These are phyloP conservation scores for Boechera retrofracta DNA, from an alignment of 345 rosid genomes.

Conservation along the genomic window DNA sequence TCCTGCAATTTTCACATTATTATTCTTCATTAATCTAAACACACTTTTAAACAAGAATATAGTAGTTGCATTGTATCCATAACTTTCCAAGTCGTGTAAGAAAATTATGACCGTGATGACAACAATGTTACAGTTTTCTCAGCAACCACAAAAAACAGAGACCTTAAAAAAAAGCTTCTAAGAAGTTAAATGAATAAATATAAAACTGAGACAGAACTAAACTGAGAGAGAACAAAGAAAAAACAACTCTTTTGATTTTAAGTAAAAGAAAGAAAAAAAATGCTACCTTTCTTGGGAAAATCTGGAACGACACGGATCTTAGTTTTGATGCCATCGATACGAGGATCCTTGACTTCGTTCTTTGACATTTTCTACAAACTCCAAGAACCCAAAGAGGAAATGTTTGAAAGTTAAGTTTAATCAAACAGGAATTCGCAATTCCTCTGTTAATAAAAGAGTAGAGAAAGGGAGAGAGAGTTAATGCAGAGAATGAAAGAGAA, in stretches of 20 bases:
- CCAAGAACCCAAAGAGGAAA: background rate
- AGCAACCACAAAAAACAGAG: background rate
- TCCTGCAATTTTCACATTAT: conserved; percentile 50
- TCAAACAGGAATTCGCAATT: background rate
- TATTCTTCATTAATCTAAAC: background rate
- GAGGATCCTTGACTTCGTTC: conserved; percentile 55
- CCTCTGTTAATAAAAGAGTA: background rate
- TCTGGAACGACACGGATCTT: conserved; percentile 87
- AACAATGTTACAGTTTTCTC: background rate
- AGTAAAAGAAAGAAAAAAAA: background rate
- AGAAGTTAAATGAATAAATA: background rate
- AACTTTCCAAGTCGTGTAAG: background rate
- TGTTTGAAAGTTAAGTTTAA: conserved; percentile 1
- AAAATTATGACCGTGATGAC: background rate
- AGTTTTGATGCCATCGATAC: conserved; percentile 67
- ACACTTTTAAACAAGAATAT: background rate
- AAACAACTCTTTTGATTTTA: background rate
- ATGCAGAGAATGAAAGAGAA: background rate
- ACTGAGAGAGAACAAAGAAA: background rate
- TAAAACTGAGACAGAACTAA: background rate
- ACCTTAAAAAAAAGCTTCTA: background rate
- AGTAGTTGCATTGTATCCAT: background rate
- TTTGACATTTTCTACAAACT: conserved; percentile 23
- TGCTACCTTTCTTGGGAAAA: conserved; percentile 79
- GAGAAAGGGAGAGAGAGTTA: background rate